Percentiles rank a stretch among this genome's conserved stretches.
Conservation (phyloP, 148 eudicot genomes). For the Camellia lanceoleosa region DNA sequence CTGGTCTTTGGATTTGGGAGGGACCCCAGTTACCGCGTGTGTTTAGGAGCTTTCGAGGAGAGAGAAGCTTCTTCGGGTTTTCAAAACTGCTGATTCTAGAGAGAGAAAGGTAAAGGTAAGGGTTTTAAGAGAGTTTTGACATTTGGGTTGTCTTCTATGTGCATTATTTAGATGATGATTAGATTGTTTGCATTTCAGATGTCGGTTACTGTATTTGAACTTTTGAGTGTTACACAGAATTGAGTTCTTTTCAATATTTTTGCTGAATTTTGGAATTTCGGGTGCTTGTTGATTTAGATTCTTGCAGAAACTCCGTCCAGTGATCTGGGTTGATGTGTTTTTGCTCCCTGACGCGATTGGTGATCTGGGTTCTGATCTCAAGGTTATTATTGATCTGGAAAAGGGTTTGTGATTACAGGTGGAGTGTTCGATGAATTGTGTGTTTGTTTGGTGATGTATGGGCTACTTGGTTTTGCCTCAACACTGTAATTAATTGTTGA, state of each 20-base stretch:
- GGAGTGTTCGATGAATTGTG: constrained; percentile 14
- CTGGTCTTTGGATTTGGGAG: constrained; percentile 8
- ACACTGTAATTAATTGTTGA: background rate
- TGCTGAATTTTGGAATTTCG: background rate
- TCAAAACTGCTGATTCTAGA: background rate
- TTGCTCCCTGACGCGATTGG: background rate
- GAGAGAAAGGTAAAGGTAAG: constrained; percentile 18
- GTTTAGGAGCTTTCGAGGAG: constrained; percentile 4
- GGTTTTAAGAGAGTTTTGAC: constrained; percentile 6
- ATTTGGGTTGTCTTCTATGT: constrained; percentile 11
- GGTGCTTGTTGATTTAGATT: background rate
- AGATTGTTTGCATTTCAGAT: background rate
- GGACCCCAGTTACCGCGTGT: background rate
- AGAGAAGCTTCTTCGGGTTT: background rate
- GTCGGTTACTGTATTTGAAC: background rate
- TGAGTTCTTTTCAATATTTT: background rate
- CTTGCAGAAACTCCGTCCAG: background rate
- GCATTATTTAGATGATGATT: background rate
- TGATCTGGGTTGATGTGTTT: constrained; percentile 5
- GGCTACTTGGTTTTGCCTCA: background rate
- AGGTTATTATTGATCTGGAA: constrained; percentile 3
- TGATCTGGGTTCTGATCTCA: constrained; percentile 3
- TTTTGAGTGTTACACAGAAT: background rate
- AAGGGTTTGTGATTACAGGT: background rate
- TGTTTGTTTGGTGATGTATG: constrained; percentile 8